Evolutionary conservation across 2,329 filamentous ascomycete genomes (phyloP).

Genomic region (Cordyceps farinosa): DNA sequence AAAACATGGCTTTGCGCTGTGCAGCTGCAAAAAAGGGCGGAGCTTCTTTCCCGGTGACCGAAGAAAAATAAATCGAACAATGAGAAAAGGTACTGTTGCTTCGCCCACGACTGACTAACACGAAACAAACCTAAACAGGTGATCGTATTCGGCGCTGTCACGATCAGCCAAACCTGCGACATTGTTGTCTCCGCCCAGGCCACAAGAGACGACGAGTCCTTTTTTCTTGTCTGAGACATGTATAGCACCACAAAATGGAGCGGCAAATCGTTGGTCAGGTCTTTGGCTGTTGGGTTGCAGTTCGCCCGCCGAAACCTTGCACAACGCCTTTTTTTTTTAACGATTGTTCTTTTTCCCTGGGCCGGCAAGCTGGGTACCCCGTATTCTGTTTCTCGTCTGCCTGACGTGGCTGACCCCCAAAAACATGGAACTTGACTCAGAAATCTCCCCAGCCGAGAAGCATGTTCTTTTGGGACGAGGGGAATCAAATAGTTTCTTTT

Average conservation of each 20-base stretch:
- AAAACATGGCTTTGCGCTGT: background rate
- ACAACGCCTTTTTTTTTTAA: background rate
- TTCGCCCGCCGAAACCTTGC: background rate
- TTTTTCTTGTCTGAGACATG: constrained; percentile 6
- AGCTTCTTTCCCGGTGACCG: background rate
- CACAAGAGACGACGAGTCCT: background rate
- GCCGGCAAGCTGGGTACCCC: too few species aligned
- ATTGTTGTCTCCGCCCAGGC: constrained; percentile 10
- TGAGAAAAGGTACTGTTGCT: background rate
- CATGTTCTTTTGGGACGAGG: background rate
- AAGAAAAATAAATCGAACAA: background rate
- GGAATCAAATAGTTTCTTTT: background rate
- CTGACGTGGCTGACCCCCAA: background rate
- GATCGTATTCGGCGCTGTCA: background rate
- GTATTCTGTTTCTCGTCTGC: background rate
- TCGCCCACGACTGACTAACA: too few species aligned
- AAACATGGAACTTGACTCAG: background rate
- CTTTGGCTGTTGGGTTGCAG: background rate
- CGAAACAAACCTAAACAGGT: too few species aligned
- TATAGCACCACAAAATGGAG: background rate
- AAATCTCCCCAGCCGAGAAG: background rate
- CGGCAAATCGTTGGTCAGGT: background rate
- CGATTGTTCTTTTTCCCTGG: too few species aligned
- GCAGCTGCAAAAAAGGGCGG: constrained; percentile 9
- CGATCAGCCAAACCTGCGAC: background rate